Evolutionary conservation across 192 early-diverging fungal genomes (phyloP).

Genomic region (Umbelopsis sp.): DNA sequence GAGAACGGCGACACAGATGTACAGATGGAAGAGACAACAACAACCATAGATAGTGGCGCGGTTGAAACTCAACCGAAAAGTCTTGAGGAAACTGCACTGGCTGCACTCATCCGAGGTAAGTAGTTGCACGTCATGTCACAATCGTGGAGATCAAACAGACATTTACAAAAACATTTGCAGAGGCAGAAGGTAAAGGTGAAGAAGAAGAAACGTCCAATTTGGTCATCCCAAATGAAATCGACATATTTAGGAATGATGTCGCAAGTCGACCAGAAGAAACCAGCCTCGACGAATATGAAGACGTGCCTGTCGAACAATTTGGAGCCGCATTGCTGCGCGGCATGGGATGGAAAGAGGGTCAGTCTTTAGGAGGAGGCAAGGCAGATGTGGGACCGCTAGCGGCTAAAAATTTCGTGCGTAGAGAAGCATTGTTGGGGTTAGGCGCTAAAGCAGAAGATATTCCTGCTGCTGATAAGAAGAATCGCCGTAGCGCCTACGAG

Average conservation of each 20-base stretch:
- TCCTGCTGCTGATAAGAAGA: slow-evolving; percentile 39
- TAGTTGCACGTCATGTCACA: neutral
- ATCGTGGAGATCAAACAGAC: no score
- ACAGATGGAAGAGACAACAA: slow-evolving; percentile 11
- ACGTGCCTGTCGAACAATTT: slow-evolving; percentile 88
- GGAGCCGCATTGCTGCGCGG: slow-evolving; percentile 84
- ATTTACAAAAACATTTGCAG: neutral
- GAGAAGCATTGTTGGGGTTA: slow-evolving; percentile 80
- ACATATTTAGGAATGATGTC: slow-evolving; percentile 67
- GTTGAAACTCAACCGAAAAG: slow-evolving; percentile 29
- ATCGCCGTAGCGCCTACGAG: slow-evolving; percentile 22
- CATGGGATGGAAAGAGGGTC: slow-evolving; percentile 87
- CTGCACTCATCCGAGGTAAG: slow-evolving; percentile 51
- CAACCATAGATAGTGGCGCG: neutral
- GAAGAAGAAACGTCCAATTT: slow-evolving; percentile 25
- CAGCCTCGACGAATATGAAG: slow-evolving; percentile 76
- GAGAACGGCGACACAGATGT: neutral
- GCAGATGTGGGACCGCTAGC: slow-evolving; percentile 26
- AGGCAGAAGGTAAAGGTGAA: slow-evolving; percentile 22
- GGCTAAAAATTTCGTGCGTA: slow-evolving; percentile 35
- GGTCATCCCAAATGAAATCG: slow-evolving; percentile 51
- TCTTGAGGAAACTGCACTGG: slow-evolving; percentile 44
- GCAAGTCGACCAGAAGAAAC: slow-evolving; percentile 64
- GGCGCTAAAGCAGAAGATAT: slow-evolving; percentile 74
- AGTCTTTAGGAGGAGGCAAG: slow-evolving; percentile 52